phyloP scores from a whole-genome alignment of 2,329 filamentous ascomycete genomes.

The Pseudogymnoascus sp. region DNA sequence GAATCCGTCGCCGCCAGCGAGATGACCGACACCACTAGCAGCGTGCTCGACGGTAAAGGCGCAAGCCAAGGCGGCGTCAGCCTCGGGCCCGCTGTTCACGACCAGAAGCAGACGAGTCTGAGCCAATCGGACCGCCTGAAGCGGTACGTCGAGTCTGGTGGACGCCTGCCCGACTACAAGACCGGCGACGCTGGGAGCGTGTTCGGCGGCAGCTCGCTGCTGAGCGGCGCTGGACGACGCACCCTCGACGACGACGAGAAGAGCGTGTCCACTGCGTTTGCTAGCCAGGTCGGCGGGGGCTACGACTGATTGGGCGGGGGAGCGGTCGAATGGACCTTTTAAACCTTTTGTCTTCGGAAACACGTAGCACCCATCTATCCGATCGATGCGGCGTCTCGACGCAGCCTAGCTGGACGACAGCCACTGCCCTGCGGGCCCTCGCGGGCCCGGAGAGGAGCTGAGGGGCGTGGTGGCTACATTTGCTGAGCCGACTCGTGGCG shows the following conservation, averaged over 20 bases:
- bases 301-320: conserved; percentile 28
- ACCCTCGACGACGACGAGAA: conserved; percentile 86
- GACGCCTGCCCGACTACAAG: conserved; percentile 51
- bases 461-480: conserved; percentile 7
- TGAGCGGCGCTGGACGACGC: conserved; percentile 25
- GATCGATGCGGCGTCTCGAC: conserved; percentile 7
- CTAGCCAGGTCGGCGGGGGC: conserved; percentile 71
- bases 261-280: conserved; percentile 93
- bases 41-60: conserved; percentile 66
- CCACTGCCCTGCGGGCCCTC: conserved; percentile 3
- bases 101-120: conserved; percentile 62
- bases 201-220: conserved; percentile 51
- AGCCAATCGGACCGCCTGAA: conserved; percentile 87
- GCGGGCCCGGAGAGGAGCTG: conserved; percentile 1
- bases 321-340: conserved; percentile 7
- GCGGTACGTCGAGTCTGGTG: conserved; percentile 83
- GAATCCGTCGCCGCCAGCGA: conserved; percentile 91
- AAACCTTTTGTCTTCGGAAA: conserved; percentile 9
- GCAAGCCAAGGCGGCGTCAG: conserved; percentile 82
- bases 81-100: conserved; percentile 36
- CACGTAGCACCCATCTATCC: conserved; percentile 9
- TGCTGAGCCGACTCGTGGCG: conserved; percentile 7
- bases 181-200: conserved; percentile 53
- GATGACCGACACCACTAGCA: conserved; percentile 73
- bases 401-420: conserved; percentile 7